Conservation (phyloP, 164 flowering plant species). For the Dillenia suffruticosa region DNA sequence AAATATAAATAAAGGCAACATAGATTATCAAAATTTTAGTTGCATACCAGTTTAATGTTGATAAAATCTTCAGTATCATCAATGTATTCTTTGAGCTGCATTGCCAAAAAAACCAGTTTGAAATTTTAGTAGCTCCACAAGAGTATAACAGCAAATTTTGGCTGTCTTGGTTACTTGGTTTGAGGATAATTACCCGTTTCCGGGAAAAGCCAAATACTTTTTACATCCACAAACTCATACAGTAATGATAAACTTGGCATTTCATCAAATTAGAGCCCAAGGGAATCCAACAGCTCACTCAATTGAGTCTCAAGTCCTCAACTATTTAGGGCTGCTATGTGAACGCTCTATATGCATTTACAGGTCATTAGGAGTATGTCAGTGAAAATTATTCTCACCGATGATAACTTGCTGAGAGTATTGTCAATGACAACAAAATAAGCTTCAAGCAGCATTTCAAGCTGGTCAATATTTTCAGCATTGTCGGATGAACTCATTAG, state of each 20-base stretch:
- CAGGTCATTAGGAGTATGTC: no score
- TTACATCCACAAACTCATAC: no score
- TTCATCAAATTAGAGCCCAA: no score
- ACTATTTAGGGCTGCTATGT: no score
- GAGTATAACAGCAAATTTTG: neutral
- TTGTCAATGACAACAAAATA: slow-evolving; percentile 82
- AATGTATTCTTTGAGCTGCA: slow-evolving; percentile 89
- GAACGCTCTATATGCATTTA: no score
- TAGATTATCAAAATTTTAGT: neutral
- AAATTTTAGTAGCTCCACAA: neutral
- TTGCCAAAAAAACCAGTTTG: slow-evolving; percentile 11
- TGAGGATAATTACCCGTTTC: no score
- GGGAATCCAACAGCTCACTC: no score
- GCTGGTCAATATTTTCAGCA: slow-evolving; percentile 71
- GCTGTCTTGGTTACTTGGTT: no score
- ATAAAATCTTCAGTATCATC: slow-evolving; percentile 95
- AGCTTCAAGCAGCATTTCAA: slow-evolving; percentile 98
- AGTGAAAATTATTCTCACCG: slow-evolving; percentile 45
- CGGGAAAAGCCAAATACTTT: no score
- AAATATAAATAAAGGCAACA: neutral
- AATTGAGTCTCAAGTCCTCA: no score
- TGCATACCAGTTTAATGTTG: slow-evolving; percentile 81
- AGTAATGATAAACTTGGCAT: no score
- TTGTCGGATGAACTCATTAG: slow-evolving; percentile 43
- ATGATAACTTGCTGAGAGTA: slow-evolving; percentile 69